phyloP scores from a whole-genome alignment of 169 alveolate species.

The Plasmodium coatneyi region DNA sequence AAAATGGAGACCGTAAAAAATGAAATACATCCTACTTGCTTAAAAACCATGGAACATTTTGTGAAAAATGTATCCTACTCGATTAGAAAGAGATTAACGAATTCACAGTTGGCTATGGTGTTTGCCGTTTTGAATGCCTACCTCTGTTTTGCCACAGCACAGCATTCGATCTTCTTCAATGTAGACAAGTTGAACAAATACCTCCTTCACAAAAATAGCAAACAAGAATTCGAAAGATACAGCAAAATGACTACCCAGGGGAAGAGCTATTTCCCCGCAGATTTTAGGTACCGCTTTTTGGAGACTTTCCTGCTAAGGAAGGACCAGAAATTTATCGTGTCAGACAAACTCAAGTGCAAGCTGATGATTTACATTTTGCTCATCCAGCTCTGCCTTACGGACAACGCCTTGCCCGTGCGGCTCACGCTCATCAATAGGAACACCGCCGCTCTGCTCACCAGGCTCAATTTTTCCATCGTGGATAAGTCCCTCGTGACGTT shows the following conservation, averaged over 20 bases:
- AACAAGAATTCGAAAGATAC: conserved; percentile 1
- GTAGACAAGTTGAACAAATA: conserved; percentile 12
- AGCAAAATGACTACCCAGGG: neutral
- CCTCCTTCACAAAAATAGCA: conserved; percentile 25
- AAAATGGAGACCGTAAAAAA: conserved; percentile 16
- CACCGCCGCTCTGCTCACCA: neutral
- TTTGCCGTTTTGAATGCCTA: conserved; percentile 55
- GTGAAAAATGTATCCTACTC: neutral
- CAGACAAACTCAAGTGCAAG: conserved; percentile 33
- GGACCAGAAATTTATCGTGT: conserved; percentile 5
- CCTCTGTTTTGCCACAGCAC: conserved; percentile 37
- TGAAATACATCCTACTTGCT: conserved; percentile 68
- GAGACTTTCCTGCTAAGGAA: conserved; percentile 51
- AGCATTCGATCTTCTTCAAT: neutral
- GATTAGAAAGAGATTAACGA: conserved; percentile 31
- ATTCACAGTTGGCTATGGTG: conserved; percentile 11
- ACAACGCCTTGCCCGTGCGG: conserved; percentile 32
- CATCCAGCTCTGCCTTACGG: conserved; percentile 51
- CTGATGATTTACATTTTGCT: conserved; percentile 34
- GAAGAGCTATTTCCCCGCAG: conserved; percentile 22
- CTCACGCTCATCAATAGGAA: conserved; percentile 26
- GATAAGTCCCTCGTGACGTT: conserved; percentile 15
- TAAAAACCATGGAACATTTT: conserved; percentile 29
- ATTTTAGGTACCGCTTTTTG: conserved; percentile 12
- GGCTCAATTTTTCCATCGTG: conserved; percentile 26